Evolutionary conservation across 345 rosid species (phyloP).

Genomic region (Anacardium occidentale): DNA sequence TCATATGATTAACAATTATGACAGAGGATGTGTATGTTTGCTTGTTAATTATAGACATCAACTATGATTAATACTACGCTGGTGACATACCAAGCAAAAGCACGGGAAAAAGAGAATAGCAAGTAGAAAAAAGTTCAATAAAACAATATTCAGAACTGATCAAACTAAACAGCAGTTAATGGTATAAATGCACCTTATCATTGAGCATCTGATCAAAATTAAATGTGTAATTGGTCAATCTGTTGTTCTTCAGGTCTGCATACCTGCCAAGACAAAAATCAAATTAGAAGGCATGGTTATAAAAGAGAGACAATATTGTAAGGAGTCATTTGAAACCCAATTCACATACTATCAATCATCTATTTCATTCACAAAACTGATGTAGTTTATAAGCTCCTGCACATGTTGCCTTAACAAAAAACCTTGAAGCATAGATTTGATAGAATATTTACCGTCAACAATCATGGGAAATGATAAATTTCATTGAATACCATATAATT

Average conservation of each 20-base stretch:
- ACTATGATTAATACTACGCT: not conserved
- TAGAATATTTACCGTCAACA: not conserved
- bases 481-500: not conserved
- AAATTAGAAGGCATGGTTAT: not conserved
- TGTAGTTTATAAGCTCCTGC: not conserved
- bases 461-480: not conserved
- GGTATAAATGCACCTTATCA: slow-evolving; percentile 59
- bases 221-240: slow-evolving; percentile 70
- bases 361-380: not conserved
- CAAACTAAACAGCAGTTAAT: slow-evolving; percentile 5
- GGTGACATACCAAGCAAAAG: not conserved
- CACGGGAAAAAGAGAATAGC: not conserved
- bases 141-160: not conserved
- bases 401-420: not conserved
- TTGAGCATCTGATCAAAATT: slow-evolving; percentile 84
- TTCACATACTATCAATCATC: not conserved
- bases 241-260: slow-evolving; percentile 88
- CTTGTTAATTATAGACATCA: not conserved
- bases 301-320: not conserved
- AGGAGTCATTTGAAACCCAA: not conserved
- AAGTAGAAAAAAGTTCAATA: too few species aligned
- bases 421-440: not conserved
- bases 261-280: slow-evolving; percentile 47
- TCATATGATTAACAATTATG: not conserved
- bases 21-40: not conserved